phyloP scores from a whole-genome alignment of 2,329 filamentous ascomycete genomes.

The Claviceps quebecensis region DNA sequence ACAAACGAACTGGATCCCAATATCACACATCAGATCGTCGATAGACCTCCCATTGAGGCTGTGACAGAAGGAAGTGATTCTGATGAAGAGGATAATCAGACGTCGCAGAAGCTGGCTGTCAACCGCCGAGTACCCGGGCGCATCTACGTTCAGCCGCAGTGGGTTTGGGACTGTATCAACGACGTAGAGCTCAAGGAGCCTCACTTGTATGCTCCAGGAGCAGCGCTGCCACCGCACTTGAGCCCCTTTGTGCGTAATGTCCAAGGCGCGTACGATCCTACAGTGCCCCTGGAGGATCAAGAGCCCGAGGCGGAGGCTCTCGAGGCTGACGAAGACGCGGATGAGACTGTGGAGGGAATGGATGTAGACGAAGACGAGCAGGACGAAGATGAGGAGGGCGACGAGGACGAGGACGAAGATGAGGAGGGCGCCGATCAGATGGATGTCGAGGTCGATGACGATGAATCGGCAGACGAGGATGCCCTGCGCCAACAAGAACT shows the following conservation, averaged over 20 bases:
- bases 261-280: conserved; percentile 84
- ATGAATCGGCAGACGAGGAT: conserved; percentile 40
- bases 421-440: conserved; percentile 33
- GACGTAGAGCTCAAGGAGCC: conserved; percentile 76
- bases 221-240: conserved; percentile 80
- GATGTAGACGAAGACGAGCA: conserved; percentile 40
- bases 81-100: conserved; percentile 44
- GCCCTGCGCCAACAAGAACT: conserved; percentile 74
- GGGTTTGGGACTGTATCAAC: conserved; percentile 97
- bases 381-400: conserved; percentile 24
- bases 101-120: conserved; percentile 38
- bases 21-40: conserved; percentile 94
- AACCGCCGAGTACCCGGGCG: conserved; percentile 78
- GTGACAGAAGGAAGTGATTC: conserved; percentile 34
- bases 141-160: conserved; percentile 90
- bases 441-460: conserved; percentile 26
- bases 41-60: conserved; percentile 64
- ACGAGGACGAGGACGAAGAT: conserved; percentile 35
- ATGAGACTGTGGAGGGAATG: conserved; percentile 54
- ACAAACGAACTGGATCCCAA: conserved; percentile 72
- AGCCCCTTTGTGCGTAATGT: conserved; percentile 88
- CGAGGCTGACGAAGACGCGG: conserved; percentile 44
- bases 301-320: conserved; percentile 77
- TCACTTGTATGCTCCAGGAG: conserved; percentile 79
- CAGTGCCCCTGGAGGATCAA: conserved; percentile 70